phyloP scores from a whole-genome alignment of 2,329 filamentous ascomycete genomes.

The Alternaria sp. region DNA sequence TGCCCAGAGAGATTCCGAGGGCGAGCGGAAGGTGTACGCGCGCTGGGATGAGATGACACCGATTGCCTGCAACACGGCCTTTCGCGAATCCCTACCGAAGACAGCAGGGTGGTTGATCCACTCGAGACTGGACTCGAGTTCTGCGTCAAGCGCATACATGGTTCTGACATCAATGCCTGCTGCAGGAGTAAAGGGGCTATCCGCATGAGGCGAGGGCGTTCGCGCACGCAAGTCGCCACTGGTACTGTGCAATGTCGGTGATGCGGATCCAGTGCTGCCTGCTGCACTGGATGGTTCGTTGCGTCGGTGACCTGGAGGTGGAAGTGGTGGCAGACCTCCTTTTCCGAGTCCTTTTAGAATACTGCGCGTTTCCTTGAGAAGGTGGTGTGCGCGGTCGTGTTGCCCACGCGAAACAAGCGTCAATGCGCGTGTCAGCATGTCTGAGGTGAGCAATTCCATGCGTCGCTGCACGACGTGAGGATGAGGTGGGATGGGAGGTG shows the following conservation, averaged over 20 bases:
- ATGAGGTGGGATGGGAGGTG: constrained; percentile 87
- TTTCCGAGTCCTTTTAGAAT: constrained; percentile 97
- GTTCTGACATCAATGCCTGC: constrained; percentile 83
- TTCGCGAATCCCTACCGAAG: constrained; percentile 90
- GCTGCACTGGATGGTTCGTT: constrained; percentile 50
- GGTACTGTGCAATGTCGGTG: constrained; percentile 49
- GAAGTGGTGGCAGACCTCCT: constrained; percentile 88
- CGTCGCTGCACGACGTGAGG: constrained; percentile 93
- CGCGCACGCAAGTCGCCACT: constrained; percentile 42
- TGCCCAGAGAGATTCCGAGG: constrained; percentile 89
- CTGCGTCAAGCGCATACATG: constrained; percentile 85
- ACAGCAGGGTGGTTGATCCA: constrained; percentile 98
- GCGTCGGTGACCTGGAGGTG: constrained; percentile 60
- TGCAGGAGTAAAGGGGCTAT: constrained; percentile 62
- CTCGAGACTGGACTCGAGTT: constrained; percentile 88
- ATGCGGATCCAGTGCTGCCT: constrained; percentile 47
- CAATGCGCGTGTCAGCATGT: constrained; percentile 93
- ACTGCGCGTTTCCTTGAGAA: constrained; percentile 89
- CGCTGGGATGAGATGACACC: constrained; percentile 95
- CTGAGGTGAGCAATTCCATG: constrained; percentile 96
- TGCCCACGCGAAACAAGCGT: constrained; percentile 90
- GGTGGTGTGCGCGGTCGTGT: constrained; percentile 90
- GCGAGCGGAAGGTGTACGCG: constrained; percentile 89
- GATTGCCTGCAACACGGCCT: constrained; percentile 94
- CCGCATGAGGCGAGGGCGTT: constrained; percentile 47